Conservation (phyloP, 2,329 filamentous ascomycete species). For the Xylariaceae sp. region DNA sequence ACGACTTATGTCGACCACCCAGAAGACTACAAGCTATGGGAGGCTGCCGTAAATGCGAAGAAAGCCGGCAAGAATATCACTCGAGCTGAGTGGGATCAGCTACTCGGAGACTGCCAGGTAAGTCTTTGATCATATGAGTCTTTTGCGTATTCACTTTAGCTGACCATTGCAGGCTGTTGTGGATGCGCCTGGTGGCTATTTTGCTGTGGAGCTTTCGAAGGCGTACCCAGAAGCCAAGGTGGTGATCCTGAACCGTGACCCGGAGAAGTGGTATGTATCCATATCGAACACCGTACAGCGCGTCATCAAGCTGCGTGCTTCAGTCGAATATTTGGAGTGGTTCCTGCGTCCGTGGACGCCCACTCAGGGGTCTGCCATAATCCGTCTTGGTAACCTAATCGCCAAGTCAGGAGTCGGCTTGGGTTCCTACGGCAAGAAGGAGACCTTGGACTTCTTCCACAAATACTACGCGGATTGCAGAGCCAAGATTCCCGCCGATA, state of each 20-base stretch:
- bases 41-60: slow-evolving; percentile 7
- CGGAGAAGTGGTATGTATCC: slow-evolving; percentile 14
- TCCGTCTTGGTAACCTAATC: slow-evolving; percentile 11
- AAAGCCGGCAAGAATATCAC: slow-evolving; percentile 4
- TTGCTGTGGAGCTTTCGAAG: slow-evolving; percentile 12
- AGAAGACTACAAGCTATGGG: slow-evolving; percentile 8
- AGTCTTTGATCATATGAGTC: background rate
- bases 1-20: slow-evolving; percentile 10
- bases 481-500: slow-evolving; percentile 5
- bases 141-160: background rate
- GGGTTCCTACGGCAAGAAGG: slow-evolving; percentile 8
- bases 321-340: slow-evolving; percentile 4
- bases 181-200: slow-evolving; percentile 11
- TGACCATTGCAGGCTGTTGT: slow-evolving; percentile 5
- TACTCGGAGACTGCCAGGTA: slow-evolving; percentile 9
- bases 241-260: slow-evolving; percentile 13
- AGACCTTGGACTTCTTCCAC: slow-evolving; percentile 10
- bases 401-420: slow-evolving; percentile 11
- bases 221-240: slow-evolving; percentile 16
- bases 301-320: slow-evolving; percentile 9
- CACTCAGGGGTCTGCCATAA: slow-evolving; percentile 7
- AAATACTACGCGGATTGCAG: slow-evolving; percentile 12
- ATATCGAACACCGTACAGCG: slow-evolving; percentile 10
- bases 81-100: slow-evolving; percentile 6
- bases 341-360: slow-evolving; percentile 9